Conservation (phyloP, 192 early-diverging fungal species). For the Glomus cerebriforme region DNA sequence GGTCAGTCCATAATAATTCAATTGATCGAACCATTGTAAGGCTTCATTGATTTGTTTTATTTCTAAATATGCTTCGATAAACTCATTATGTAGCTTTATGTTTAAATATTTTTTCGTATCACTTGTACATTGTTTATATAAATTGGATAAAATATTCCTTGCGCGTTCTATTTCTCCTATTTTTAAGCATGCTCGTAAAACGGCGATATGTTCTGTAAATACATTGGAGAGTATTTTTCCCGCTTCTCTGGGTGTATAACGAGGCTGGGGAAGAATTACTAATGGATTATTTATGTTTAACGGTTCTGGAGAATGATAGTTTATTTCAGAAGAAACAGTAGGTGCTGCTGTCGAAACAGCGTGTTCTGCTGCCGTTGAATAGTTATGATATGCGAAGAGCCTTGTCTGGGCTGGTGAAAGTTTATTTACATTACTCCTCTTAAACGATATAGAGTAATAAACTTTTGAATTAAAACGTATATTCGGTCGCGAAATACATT, state of each 20-base stretch:
- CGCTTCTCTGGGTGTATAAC: conserved; percentile 13
- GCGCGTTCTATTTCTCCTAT: conserved; percentile 75
- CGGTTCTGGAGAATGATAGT: conserved; percentile 38
- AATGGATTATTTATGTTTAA: conserved; percentile 10
- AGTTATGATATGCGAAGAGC: background rate
- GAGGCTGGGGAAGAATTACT: conserved; percentile 30
- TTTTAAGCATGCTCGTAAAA: conserved; percentile 78
- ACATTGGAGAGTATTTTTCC: conserved; percentile 34
- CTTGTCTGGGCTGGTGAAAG: background rate
- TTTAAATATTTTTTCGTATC: conserved; percentile 74
- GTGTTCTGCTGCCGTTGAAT: background rate
- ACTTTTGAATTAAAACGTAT: background rate
- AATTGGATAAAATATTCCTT: conserved; percentile 64
- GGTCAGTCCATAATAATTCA: conserved; percentile 54
- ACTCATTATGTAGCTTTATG: conserved; percentile 77
- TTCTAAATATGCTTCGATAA: conserved; percentile 73
- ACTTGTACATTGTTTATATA: conserved; percentile 62
- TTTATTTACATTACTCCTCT: background rate
- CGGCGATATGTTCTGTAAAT: conserved; percentile 72
- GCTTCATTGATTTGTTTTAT: conserved; percentile 53
- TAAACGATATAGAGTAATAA: background rate
- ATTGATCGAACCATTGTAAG: conserved; percentile 70
- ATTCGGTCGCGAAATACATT: background rate
- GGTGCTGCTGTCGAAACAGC: background rate
- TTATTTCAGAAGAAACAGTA: background rate